Evolutionary conservation across 2,329 filamentous ascomycete species (phyloP).

Genomic region (Trichoderma cornu-damae): DNA sequence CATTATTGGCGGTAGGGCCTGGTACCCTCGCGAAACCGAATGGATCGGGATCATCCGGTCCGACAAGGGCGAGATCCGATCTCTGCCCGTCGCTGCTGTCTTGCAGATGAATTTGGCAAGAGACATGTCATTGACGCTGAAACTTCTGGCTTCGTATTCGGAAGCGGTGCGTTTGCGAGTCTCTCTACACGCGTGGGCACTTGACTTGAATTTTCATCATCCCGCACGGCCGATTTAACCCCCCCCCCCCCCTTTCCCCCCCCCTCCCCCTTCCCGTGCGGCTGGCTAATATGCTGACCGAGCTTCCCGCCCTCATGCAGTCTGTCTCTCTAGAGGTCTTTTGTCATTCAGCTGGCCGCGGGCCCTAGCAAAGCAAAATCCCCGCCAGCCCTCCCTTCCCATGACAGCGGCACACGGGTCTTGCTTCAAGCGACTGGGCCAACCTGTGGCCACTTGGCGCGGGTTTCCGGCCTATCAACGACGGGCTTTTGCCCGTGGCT

Average conservation of each 20-base stretch:
- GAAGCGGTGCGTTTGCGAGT: not conserved
- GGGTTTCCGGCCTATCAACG: not conserved
- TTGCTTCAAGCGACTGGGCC: not conserved
- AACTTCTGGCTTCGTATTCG: not conserved
- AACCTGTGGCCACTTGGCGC: not conserved
- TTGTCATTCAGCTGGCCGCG: constrained; percentile 9
- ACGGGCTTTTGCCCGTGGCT: not conserved
- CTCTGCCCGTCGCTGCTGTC: not conserved
- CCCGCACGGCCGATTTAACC: not conserved
- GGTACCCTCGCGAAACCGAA: not conserved
- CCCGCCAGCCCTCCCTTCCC: not conserved
- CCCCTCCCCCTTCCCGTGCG: too few relatives aligned
- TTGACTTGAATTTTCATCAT: too few relatives aligned
- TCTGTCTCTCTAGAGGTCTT: not conserved
- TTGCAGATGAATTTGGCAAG: not conserved
- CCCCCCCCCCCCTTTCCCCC: too few relatives aligned
- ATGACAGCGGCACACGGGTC: not conserved
- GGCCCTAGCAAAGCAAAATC: constrained; percentile 1
- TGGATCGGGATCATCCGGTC: not conserved
- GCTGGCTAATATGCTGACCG: constrained; percentile 4
- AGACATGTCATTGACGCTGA: not conserved
- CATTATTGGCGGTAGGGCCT: not conserved
- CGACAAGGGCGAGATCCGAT: constrained; percentile 13
- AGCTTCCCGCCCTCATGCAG: too few relatives aligned
- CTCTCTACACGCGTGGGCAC: not conserved